Base-by-base conservation (phyloP, 805 yeast genomes). In the Ogataea haglerorum region DNA sequence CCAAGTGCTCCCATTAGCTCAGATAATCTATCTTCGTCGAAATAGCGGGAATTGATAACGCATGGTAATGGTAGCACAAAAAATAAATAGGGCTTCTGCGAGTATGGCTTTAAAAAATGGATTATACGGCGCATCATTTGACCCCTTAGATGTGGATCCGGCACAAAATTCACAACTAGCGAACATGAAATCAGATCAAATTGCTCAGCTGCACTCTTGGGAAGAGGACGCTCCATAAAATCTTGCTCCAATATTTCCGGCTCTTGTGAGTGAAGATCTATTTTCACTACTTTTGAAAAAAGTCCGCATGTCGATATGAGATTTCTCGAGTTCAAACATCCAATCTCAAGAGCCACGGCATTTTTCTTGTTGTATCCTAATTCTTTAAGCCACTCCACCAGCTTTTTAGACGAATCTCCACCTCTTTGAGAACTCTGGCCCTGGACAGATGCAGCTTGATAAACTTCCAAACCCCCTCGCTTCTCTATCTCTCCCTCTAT, bases 61-160 rank as follows among this genome's bases (percentile, higher is more conserved):
- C 99, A 91, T 0, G 98, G 96, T 25, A 85, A 68, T 0, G 99
- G 99, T 3, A 91, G 64, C 6, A 91, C 98, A 10, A 91, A 61
- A 56, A 91, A 90, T 5, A 89, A 60, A 24, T 69, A 55, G 3
- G 60, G 43, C 2, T 30, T 17, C 1, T 31, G 27, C 4, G 36
- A 38, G 0, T 22, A 17, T 2, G 74, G 68, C 27, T 61, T 63
- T 27, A 90, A 64, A 54, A 86, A 90, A 19, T 65, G 42, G 4
- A 76, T 64, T 8, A 87, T 74, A 40, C 84, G 58, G 25, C 56
- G 54, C 47, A 89, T 65, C 97, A 91, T 91, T 5, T 73, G 75
- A 2, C 97, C 97, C 38, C 99, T 65, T 10, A 65, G 74, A 7
- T 52, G 53, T 0, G 90, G 78, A 1, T 77, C 76, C 0, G 96